Percentiles rank a stretch among this genome's conserved stretches.
These are phyloP conservation scores for Colletotrichum sp. DNA, from an alignment of 2,329 filamentous ascomycete species.

Conservation along the genomic window DNA sequence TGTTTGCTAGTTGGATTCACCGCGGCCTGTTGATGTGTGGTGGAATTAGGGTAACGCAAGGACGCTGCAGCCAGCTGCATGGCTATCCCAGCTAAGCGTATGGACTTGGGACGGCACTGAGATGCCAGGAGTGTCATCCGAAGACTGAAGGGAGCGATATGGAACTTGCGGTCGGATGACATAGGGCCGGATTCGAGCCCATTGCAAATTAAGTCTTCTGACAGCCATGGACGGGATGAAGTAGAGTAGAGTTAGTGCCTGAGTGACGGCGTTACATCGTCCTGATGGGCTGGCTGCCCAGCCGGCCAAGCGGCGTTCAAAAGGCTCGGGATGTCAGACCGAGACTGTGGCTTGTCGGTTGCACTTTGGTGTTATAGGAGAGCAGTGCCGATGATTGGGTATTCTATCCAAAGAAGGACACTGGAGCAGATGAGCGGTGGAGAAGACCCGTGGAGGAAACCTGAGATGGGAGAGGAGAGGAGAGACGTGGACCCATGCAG, in stretches of 20 bases:
- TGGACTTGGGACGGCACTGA: not conserved
- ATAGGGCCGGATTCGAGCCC: not conserved
- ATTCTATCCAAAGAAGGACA: not conserved
- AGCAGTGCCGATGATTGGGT: not conserved
- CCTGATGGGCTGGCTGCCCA: not conserved
- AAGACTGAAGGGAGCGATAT: not conserved
- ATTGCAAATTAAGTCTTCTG: not conserved
- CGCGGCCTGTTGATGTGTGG: not conserved
- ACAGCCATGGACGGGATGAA: not conserved
- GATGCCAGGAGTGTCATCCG: conserved; percentile 1
- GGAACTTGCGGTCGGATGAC: not conserved
- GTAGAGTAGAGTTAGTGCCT: not conserved
- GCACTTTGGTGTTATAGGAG: not conserved
- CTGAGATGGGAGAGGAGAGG: not conserved
- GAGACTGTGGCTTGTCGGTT: not conserved
- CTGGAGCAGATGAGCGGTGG: not conserved
- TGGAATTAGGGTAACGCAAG: not conserved
- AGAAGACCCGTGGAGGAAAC: not conserved
- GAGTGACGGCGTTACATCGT: not conserved
- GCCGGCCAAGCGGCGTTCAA: not conserved
- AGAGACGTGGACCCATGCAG: not conserved
- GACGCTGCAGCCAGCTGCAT: not conserved
- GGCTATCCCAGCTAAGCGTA: not conserved
- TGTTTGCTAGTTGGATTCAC: not conserved
- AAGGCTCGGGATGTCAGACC: not conserved